These are phyloP conservation scores for Cylindricascospora bacillispora DNA, from an alignment of 1,139 yeast genomes.

Conservation along the genomic window DNA sequence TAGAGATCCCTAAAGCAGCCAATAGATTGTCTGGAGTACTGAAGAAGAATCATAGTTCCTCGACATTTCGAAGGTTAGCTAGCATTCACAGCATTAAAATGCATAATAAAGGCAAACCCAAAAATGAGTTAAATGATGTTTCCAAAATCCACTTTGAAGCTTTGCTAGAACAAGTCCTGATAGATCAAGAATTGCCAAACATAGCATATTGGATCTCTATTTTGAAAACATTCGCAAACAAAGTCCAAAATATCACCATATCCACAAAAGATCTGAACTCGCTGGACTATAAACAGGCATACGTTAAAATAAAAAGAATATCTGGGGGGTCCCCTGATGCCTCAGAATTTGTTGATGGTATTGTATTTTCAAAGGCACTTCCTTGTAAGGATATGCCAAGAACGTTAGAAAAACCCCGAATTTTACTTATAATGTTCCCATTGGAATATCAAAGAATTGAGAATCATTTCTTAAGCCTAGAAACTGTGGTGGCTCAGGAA, in stretches of 20 bases:
- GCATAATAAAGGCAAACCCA: conserved; percentile 10
- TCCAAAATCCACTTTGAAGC: conserved; percentile 26
- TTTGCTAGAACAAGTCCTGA: conserved; percentile 44
- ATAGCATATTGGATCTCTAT: conserved; percentile 44
- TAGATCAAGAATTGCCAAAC: conserved; percentile 49
- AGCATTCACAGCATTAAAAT: conserved; percentile 9
- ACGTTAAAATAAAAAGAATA: conserved; percentile 73
- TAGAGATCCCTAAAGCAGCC: too few species aligned
- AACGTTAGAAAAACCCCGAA: conserved; percentile 50
- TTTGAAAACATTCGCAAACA: conserved; percentile 34
- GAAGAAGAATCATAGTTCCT: too few species aligned
- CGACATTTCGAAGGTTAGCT: conserved; percentile 11
- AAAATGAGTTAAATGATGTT: conserved; percentile 27
- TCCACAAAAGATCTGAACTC: conserved; percentile 55
- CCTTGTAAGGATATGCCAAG: conserved; percentile 76
- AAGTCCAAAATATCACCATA: conserved; percentile 38
- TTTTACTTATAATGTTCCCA: conserved; percentile 79
- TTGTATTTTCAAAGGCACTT: conserved; percentile 72
- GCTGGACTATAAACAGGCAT: conserved; percentile 66
- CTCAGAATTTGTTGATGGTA: conserved; percentile 58
- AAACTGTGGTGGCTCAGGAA: conserved; percentile 82
- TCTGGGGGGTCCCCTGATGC: conserved; percentile 59
- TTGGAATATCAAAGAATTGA: conserved; percentile 72
- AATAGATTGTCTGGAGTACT: too few species aligned
- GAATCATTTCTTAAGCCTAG: conserved; percentile 60